These are phyloP conservation scores for Quercus rubra DNA, from an alignment of 306 rosid species.

Conservation along the genomic window DNA sequence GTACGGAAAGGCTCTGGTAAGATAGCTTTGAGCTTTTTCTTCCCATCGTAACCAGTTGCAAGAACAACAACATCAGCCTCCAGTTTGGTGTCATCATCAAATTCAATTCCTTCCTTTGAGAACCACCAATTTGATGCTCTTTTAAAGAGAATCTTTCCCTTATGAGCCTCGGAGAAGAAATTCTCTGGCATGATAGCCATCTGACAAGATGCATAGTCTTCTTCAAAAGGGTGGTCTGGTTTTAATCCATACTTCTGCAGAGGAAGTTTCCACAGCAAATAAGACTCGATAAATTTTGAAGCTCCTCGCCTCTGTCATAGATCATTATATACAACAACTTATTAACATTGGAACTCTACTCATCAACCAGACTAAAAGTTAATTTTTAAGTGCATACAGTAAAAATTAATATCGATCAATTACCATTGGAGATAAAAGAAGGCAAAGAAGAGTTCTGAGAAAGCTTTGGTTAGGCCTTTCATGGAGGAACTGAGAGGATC, in stretches of 20 bases:
- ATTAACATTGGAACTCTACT: slow-evolving; percentile 14
- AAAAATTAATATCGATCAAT: neutral
- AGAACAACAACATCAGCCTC: slow-evolving; percentile 69
- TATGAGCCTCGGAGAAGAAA: slow-evolving; percentile 73
- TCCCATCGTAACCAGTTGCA: slow-evolving; percentile 80
- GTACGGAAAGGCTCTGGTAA: slow-evolving; percentile 63
- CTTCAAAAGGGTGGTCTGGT: slow-evolving; percentile 73
- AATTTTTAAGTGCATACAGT: neutral
- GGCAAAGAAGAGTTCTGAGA: slow-evolving; percentile 52
- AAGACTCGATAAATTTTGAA: slow-evolving; percentile 70
- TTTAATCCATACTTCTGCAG: slow-evolving; percentile 66
- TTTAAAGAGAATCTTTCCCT: slow-evolving; percentile 61
- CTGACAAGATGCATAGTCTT: slow-evolving; percentile 83
- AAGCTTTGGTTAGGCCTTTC: slow-evolving; percentile 53
- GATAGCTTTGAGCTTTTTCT: slow-evolving; percentile 59
- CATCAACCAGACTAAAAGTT: neutral
- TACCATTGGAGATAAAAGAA: slow-evolving; percentile 64
- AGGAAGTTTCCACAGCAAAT: slow-evolving; percentile 63
- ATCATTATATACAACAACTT: slow-evolving; percentile 15
- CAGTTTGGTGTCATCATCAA: slow-evolving; percentile 55
- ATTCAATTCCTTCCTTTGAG: slow-evolving; percentile 59
- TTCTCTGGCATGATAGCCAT: slow-evolving; percentile 72
- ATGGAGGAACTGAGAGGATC: slow-evolving; percentile 41
- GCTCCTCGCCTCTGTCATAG: slow-evolving; percentile 50
- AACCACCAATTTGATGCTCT: slow-evolving; percentile 72